Conservation (phyloP, 2,329 filamentous ascomycete species). For the Ophioceras dolichostomum region DNA sequence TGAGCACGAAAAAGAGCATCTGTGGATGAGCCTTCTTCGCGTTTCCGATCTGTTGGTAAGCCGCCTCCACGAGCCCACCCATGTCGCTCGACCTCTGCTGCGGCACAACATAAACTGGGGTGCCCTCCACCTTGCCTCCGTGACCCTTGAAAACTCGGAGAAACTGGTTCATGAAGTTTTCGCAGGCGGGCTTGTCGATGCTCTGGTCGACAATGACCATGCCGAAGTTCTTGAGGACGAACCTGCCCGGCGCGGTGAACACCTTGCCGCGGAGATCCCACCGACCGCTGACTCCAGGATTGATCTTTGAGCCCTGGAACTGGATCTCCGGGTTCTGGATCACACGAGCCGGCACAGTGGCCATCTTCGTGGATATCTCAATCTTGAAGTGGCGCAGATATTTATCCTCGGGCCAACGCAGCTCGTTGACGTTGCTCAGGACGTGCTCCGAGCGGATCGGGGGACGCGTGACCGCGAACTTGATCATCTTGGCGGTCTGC, state of each 20-base stretch:
- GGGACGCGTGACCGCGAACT: constrained; percentile 75
- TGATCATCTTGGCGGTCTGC: constrained; percentile 82
- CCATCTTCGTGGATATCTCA: constrained; percentile 50
- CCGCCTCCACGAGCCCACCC: constrained; percentile 37
- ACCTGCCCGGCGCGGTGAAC: constrained; percentile 54
- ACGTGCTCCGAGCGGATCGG: constrained; percentile 56
- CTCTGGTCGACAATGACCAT: constrained; percentile 53
- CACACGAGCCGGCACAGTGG: constrained; percentile 56
- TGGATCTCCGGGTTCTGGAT: constrained; percentile 59
- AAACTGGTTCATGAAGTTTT: constrained; percentile 47
- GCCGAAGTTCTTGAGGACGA: constrained; percentile 60
- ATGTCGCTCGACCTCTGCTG: constrained; percentile 15
- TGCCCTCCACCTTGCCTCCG: constrained; percentile 28
- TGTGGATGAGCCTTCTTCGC: constrained; percentile 48
- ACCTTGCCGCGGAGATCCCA: constrained; percentile 82
- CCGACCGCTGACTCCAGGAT: constrained; percentile 57
- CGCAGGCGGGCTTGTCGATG: constrained; percentile 38
- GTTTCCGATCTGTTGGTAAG: constrained; percentile 43
- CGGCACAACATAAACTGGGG: constrained; percentile 17
- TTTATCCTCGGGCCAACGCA: constrained; percentile 57
- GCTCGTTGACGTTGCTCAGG: constrained; percentile 49
- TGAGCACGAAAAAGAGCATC: constrained; percentile 69
- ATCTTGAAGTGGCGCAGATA: constrained; percentile 66
- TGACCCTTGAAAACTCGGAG: constrained; percentile 32
- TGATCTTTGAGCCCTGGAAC: constrained; percentile 45